Evolutionary conservation across 78 protist species (phyloP), one percentile per base, ranked within the genome.

Genomic region (Emiliania huxleyi): DNA sequence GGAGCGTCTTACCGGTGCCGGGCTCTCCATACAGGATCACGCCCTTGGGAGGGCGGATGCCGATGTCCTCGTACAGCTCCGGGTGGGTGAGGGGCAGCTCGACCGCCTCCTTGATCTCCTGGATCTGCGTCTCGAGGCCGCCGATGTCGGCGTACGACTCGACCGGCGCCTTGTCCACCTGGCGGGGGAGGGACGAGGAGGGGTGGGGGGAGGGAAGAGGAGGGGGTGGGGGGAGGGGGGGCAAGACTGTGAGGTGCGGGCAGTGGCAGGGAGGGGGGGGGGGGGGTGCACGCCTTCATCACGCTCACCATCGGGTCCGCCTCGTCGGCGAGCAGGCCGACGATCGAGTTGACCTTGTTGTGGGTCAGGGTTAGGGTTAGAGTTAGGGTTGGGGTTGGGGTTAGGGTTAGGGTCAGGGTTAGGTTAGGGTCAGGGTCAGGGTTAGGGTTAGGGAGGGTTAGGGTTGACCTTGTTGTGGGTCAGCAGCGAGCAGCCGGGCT

Each of bases 41-140:
- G 35, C 99, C 99, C 94, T 99, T 99, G 43, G 99, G 99, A 26
- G 99, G 99, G 90, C 95, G 96, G 89, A 99, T 98, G 37, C 99
- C 99, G 44, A 99, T 97, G 71, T 98, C 99, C 43, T 99, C 99
- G 81, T 99, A 99, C 44, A 98, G 91, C 94, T 99, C 99, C 11
- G 99, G 99, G 79, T 98, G 99, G 11, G 99, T 99, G 83, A 99
- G 98, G 15, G 99, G 99, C 42, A 98, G 96, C 95, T 99, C 99
- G 8, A 99, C 99, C 18, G 99, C 99, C 45, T 99, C 99, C 93
- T 98, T 98, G 97, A 99, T 98, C 89, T 98, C 99, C 48, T 97
- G 99, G 29, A 99, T 98, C 88, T 99, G 99, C 43, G 92, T 29
- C 43, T 99, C 99, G 15, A 99, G 96, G 19, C 99, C 99, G 69